Conservation (phyloP, 2,329 filamentous ascomycete species). For the Xylaria multiplex region DNA sequence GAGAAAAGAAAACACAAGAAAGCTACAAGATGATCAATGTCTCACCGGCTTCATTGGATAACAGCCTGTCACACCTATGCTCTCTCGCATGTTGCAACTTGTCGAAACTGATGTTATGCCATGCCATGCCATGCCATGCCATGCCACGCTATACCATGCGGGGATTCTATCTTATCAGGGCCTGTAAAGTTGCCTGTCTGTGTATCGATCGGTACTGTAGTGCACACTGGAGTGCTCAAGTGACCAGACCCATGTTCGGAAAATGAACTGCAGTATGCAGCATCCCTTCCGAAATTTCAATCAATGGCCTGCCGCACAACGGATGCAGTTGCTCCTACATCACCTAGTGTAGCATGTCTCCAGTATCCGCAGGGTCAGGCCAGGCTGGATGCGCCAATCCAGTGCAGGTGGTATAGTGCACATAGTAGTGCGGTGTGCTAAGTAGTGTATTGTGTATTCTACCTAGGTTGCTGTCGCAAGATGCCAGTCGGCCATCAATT, state of each 20-base stretch:
- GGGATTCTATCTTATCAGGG: conserved; percentile 33
- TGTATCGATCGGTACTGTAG: conserved; percentile 17
- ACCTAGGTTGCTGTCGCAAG: too few relatives aligned
- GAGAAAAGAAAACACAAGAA: conserved; percentile 34
- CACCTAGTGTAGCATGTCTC: not conserved
- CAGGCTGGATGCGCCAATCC: too few relatives aligned
- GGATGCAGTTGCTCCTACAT: not conserved
- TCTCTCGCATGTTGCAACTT: conserved; percentile 22
- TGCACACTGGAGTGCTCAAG: conserved; percentile 28
- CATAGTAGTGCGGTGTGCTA: too few relatives aligned
- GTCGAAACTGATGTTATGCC: conserved; percentile 28
- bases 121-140: conserved; percentile 16
- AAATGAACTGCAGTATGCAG: conserved; percentile 40
- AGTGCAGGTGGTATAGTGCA: too few relatives aligned
- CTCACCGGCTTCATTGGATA: conserved; percentile 35
- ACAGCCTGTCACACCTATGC: conserved; percentile 23
- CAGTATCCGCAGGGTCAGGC: not conserved
- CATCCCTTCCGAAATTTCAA: conserved; percentile 41
- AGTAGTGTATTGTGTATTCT: too few relatives aligned
- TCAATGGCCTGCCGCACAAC: conserved; percentile 29
- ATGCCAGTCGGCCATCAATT: too few relatives aligned
- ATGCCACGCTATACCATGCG: conserved; percentile 30
- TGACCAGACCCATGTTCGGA: conserved; percentile 37
- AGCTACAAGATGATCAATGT: conserved; percentile 31
- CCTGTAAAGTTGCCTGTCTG: conserved; percentile 20